Percentiles rank a stretch among this genome's conserved stretches.
Conservation (phyloP, 1,284 basidiomycete genomes). For the Fomes fomentarius region DNA sequence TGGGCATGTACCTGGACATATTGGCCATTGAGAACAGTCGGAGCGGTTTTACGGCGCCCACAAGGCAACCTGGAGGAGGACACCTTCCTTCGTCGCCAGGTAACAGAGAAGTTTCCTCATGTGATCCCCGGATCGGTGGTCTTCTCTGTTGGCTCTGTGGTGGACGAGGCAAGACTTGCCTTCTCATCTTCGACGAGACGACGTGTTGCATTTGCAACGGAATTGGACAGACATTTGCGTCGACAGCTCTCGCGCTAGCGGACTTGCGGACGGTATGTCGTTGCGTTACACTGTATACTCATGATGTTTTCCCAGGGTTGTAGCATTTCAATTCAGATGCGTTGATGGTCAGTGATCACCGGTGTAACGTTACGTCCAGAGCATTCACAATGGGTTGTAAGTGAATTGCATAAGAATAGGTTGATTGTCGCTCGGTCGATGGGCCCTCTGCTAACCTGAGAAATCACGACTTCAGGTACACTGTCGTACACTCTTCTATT, state of each 20-base stretch:
- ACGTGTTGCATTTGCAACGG: slow-evolving; percentile 57
- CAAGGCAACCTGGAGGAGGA: slow-evolving; percentile 13
- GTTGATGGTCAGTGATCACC: too few species aligned
- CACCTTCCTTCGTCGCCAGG: too few species aligned
- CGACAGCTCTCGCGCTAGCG: neutral
- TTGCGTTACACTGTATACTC: too few species aligned
- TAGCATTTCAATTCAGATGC: too few species aligned
- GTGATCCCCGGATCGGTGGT: slow-evolving; percentile 75
- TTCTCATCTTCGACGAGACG: slow-evolving; percentile 59
- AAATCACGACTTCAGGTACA: neutral
- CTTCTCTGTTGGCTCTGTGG: slow-evolving; percentile 64
- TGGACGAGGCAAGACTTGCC: slow-evolving; percentile 55
- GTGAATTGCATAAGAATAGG: too few species aligned
- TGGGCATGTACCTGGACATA: slow-evolving; percentile 27
- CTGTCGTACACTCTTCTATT: too few species aligned
- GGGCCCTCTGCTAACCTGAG: neutral
- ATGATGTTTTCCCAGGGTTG: too few species aligned
- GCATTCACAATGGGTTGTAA: too few species aligned
- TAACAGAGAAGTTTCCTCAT: slow-evolving; percentile 54
- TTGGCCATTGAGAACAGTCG: slow-evolving; percentile 9
- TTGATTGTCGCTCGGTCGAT: too few species aligned
- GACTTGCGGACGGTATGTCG: too few species aligned
- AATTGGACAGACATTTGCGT: slow-evolving; percentile 53
- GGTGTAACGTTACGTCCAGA: too few species aligned
- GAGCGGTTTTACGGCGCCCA: slow-evolving; percentile 15